Base-by-base conservation (phyloP, 805 yeast species). In the Brettanomyces nanus region DNA sequence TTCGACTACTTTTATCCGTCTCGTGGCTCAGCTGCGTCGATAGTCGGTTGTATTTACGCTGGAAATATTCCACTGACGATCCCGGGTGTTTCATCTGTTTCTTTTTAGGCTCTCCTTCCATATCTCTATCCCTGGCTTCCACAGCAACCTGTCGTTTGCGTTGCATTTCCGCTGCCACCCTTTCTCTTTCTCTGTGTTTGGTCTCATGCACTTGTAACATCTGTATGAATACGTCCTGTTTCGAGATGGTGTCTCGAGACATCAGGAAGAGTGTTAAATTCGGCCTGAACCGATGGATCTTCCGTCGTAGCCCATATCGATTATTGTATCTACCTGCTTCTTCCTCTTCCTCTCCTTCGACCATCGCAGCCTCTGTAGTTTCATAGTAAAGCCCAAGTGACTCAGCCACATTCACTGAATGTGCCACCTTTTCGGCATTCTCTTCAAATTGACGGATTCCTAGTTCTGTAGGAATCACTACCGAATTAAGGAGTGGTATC, bases 11-110 rank as follows among this genome's bases (percentile, higher is more conserved):
- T 6, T 43, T 46, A 23, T 47, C 45, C 17, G 33, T 33, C 23
- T 45, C 40, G 25, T 47, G 38, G 6, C 41, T 35, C 21, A 43
- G 30, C 22, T 39, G 52, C 4, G 29, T 40, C 2, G 51, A 45
- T 20, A 47, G 14, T 20, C 42, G 38, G 15, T 19, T 43, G 33
- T 73, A 73, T 42, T 71, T 73, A 19, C 45, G 53, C 41, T 64
- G 69, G 58, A 74, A 68, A 39, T 56, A 67, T 28, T 65, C 69
- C 4, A 61, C 54, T 14, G 55, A 49, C 21, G n/a, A n/a, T n/a
- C n/a, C n/a, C n/a, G 15, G 14, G 18, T 18, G 20, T 11, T 30
- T 30, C 13, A 9, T 19, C 9, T 45, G 14, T 42, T 43, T 28
- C 40, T 40, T 28, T 33, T 40, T 19, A 41, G 42, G 18, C 36